Percentiles rank a stretch among this genome's conserved stretches.
Evolutionary conservation across 2,329 filamentous ascomycete species (phyloP).

Genomic region (Parastagonospora avenae): DNA sequence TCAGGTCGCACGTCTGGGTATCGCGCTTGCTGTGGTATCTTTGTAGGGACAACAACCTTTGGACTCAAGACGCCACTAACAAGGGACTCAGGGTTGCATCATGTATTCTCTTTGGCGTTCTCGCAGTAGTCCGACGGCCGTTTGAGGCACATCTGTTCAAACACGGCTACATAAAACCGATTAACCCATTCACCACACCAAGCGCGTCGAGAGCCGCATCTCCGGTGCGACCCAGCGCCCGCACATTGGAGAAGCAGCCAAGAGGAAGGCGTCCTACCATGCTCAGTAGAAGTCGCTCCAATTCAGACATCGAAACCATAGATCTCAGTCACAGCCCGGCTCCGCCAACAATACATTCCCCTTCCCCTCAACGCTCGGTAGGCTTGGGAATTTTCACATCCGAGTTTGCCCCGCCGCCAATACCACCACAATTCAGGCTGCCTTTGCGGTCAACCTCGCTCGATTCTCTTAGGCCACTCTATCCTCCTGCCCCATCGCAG

Average conservation of each 20-base stretch:
- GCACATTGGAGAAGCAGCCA: conserved; percentile 19
- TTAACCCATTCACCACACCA: conserved; percentile 16
- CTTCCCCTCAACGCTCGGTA: conserved; percentile 22
- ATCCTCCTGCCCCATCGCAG: conserved; percentile 17
- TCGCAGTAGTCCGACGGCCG: conserved; percentile 40
- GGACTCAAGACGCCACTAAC: conserved; percentile 1
- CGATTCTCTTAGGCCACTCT: conserved; percentile 15
- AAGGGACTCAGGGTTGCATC: conserved; percentile 33
- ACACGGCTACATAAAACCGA: conserved; percentile 21
- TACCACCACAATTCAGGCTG: conserved; percentile 28
- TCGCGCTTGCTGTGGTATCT: conserved; percentile 39
- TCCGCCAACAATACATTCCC: conserved; percentile 23
- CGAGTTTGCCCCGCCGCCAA: conserved; percentile 32
- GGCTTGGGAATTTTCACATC: conserved; percentile 37
- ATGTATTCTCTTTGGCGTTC: conserved; percentile 38
- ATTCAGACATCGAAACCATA: conserved; percentile 33
- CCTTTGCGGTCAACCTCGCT: conserved; percentile 18
- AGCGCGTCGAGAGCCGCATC: conserved; percentile 23
- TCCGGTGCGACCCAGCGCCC: conserved; percentile 15
- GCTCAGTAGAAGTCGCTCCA: conserved; percentile 25
- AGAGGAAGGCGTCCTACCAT: conserved; percentile 10
- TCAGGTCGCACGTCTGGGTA: conserved; percentile 31
- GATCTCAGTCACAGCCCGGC: conserved; percentile 24
- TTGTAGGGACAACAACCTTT: conserved; percentile 30
- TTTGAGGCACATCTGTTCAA: conserved; percentile 46